A percentile compares a stretch with the other conserved stretches of the same genome.
phyloP scores from a whole-genome alignment of 1,284 basidiomycete species.

The Naganishia cerealis region DNA sequence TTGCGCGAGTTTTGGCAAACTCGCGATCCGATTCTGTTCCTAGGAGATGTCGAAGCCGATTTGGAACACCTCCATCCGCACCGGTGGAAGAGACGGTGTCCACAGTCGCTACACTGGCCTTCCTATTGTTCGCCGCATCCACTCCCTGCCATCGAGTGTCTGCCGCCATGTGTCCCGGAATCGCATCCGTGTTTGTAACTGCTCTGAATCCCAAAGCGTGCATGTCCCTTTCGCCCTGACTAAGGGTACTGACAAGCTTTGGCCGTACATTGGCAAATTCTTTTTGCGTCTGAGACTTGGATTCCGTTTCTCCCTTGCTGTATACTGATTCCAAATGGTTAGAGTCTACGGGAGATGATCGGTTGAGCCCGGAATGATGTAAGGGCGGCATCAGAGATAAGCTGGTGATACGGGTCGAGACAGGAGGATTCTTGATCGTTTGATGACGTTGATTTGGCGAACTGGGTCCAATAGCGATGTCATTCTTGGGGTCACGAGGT shows the following conservation, averaged over 20 bases:
- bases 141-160: background rate
- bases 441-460: background rate
- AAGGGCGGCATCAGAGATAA: background rate
- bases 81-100: background rate
- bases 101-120: background rate
- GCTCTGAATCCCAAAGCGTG: slow-evolving; percentile 7
- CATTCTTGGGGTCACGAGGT: background rate
- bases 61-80: background rate
- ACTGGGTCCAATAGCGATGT: background rate
- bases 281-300: background rate
- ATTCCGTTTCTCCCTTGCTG: background rate
- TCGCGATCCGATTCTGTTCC: slow-evolving; percentile 5
- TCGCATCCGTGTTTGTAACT: background rate
- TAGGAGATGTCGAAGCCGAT: slow-evolving; percentile 1
- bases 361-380: background rate
- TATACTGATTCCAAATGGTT: background rate
- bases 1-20: background rate
- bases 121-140: background rate
- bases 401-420: background rate
- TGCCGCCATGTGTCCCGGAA: background rate
- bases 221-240: background rate
- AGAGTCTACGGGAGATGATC: background rate
- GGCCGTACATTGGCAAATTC: background rate
- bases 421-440: background rate
- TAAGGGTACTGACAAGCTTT: slow-evolving; percentile 10